Evolutionary conservation across 768 basidiomycete genomes (phyloP).

Genomic region (Rhizopogon vinicolor): DNA sequence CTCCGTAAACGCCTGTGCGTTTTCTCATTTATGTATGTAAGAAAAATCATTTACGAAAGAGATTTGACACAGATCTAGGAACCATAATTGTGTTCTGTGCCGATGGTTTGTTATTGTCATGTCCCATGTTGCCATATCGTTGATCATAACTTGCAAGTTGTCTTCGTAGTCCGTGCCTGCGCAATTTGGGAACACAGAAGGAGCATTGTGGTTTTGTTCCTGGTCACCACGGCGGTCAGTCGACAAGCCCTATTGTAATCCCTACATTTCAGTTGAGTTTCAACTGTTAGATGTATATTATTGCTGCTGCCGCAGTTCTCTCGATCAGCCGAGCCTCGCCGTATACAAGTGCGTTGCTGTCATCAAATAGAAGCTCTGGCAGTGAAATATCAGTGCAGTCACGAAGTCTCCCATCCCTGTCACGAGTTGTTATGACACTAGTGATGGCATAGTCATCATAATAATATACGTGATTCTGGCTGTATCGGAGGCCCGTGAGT

Average conservation of each 20-base stretch:
- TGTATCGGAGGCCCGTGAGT: neutral
- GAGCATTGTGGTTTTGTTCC: neutral
- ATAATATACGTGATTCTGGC: neutral
- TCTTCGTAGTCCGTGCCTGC: neutral
- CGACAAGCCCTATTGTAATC: neutral
- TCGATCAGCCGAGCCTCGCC: neutral
- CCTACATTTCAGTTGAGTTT: neutral
- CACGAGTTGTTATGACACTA: neutral
- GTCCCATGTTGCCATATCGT: too few species aligned
- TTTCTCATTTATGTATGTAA: too few species aligned
- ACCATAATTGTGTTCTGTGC: neutral
- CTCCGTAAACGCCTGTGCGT: neutral
- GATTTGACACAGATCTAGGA: neutral
- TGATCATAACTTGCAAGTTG: neutral
- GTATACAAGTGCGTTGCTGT: neutral
- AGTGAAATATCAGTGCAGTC: neutral
- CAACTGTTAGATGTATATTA: neutral
- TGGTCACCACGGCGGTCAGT: neutral
- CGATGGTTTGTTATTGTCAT: neutral
- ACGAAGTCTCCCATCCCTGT: neutral
- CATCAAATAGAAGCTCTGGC: neutral
- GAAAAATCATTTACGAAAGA: neutral
- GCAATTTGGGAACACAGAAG: neutral
- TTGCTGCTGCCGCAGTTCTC: neutral
- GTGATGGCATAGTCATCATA: neutral